Evolutionary conservation across 2,329 filamentous ascomycete species (phyloP).

Genomic region (Epichloe uncinata): DNA sequence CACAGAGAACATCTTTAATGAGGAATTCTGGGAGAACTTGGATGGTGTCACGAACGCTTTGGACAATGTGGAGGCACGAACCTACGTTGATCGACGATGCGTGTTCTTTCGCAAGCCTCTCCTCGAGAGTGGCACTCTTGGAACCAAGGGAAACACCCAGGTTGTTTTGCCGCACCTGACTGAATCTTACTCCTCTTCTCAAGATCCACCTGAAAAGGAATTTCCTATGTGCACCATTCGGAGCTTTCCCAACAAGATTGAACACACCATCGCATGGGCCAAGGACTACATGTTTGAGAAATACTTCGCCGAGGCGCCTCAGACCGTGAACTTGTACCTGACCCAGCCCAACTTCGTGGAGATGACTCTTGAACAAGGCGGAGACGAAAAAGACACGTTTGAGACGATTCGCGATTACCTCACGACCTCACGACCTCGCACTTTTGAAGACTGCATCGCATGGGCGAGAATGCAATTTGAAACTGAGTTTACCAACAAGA

Average conservation of each 20-base stretch:
- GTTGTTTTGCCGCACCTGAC: conserved; percentile 84
- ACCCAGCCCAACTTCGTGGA: conserved; percentile 85
- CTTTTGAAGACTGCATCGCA: conserved; percentile 89
- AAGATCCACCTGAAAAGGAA: conserved; percentile 94
- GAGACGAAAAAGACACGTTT: conserved; percentile 86
- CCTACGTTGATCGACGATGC: conserved; percentile 90
- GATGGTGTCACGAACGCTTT: conserved; percentile 94
- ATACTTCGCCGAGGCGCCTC: conserved; percentile 83
- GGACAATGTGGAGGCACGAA: conserved; percentile 93
- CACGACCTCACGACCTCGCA: conserved; percentile 80
- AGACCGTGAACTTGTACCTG: conserved; percentile 89
- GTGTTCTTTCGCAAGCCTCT: conserved; percentile 98
- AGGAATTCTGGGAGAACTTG: conserved; percentile 75
- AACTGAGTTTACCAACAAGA: conserved; percentile 92
- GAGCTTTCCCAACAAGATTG: conserved; percentile 96
- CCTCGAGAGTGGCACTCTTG: conserved; percentile 93
- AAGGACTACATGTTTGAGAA: conserved; percentile 84
- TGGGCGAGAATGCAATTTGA: conserved; percentile 94
- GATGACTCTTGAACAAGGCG: conserved; percentile 76
- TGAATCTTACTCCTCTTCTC: conserved; percentile 89
- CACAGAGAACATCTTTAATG: conserved; percentile 89
- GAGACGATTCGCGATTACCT: conserved; percentile 84
- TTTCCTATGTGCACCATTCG: conserved; percentile 98
- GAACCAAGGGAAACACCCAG: conserved; percentile 97
- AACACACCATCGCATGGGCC: conserved; percentile 97